These are phyloP conservation scores for Nyctanthes arbortristis DNA, from an alignment of 257 asterid genomes.

Conservation along the genomic window DNA sequence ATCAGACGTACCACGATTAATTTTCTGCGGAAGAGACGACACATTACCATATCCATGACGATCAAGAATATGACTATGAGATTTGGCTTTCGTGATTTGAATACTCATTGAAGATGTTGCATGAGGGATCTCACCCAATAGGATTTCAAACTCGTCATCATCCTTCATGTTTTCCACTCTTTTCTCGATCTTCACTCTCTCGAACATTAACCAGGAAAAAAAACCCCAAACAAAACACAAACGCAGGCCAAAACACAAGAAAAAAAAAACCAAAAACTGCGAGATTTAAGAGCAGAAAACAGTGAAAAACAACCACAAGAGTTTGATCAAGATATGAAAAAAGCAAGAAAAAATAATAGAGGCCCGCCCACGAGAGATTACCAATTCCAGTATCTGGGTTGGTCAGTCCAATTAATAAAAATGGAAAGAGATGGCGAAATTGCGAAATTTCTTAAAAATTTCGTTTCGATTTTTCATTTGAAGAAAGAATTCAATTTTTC, in stretches of 20 bases:
- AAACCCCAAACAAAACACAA: no score
- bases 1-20: constrained; percentile 35
- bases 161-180: constrained; percentile 44
- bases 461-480: neutral
- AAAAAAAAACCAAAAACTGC: neutral
- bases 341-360: constrained; percentile 4
- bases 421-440: constrained; percentile 16
- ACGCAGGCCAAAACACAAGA: no score
- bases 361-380: constrained; percentile 18
- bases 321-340: constrained; percentile 17
- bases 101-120: constrained; percentile 55
- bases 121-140: constrained; percentile 87
- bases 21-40: constrained; percentile 28
- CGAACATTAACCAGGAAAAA: constrained; percentile 27
- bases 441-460: constrained; percentile 20
- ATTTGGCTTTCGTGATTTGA: constrained; percentile 30
- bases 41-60: constrained; percentile 28
- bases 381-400: constrained; percentile 23
- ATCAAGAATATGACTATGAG: constrained; percentile 31
- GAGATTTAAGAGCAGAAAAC: constrained; percentile 17
- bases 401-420: constrained; percentile 15
- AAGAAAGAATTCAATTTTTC: neutral
- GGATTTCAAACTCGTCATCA: constrained; percentile 73
- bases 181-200: constrained; percentile 29
- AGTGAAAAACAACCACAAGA: constrained; percentile 13